Evolutionary conservation across 148 eudicot genomes (phyloP).

Genomic region (Pouteria glomerata): DNA sequence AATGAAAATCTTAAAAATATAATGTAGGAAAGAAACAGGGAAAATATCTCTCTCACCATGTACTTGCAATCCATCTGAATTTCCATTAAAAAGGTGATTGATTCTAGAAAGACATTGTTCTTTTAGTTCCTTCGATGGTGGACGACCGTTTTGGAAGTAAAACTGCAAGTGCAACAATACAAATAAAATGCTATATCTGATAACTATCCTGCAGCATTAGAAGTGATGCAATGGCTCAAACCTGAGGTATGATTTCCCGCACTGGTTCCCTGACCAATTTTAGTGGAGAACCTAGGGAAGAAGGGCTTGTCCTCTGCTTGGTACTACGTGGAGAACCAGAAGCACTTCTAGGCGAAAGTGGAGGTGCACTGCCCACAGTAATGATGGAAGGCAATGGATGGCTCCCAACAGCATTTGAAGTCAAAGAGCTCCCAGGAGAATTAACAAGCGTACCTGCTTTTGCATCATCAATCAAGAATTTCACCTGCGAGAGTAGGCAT

Average conservation of each 20-base stretch:
- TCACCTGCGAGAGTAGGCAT: slow-evolving; percentile 7
- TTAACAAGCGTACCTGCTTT: neutral
- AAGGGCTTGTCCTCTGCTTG: slow-evolving; percentile 11
- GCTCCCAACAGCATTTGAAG: slow-evolving; percentile 4
- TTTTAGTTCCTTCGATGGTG: slow-evolving; percentile 10
- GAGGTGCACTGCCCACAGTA: slow-evolving; percentile 16
- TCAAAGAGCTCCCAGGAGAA: slow-evolving; percentile 4
- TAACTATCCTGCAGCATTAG: neutral
- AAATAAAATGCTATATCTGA: neutral
- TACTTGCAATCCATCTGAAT: slow-evolving; percentile 15
- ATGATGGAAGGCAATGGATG: slow-evolving; percentile 19
- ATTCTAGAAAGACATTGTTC: slow-evolving; percentile 14
- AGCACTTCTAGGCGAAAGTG: slow-evolving; percentile 24
- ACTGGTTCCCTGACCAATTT: slow-evolving; percentile 17
- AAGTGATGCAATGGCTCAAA: neutral
- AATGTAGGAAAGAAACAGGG: neutral
- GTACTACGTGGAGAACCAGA: slow-evolving; percentile 18
- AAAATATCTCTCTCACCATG: slow-evolving; percentile 6
- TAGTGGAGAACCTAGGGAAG: slow-evolving; percentile 11
- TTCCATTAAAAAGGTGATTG: slow-evolving; percentile 10
- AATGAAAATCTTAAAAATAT: neutral
- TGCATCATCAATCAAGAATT: slow-evolving; percentile 17
- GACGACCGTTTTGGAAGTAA: too few relatives aligned
- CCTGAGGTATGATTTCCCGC: slow-evolving; percentile 21
- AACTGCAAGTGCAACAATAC: slow-evolving; percentile 8